Percentiles rank a stretch among this genome's conserved stretches.
Conservation (phyloP, 192 early-diverging fungal species). For the Coemansia sp. region DNA sequence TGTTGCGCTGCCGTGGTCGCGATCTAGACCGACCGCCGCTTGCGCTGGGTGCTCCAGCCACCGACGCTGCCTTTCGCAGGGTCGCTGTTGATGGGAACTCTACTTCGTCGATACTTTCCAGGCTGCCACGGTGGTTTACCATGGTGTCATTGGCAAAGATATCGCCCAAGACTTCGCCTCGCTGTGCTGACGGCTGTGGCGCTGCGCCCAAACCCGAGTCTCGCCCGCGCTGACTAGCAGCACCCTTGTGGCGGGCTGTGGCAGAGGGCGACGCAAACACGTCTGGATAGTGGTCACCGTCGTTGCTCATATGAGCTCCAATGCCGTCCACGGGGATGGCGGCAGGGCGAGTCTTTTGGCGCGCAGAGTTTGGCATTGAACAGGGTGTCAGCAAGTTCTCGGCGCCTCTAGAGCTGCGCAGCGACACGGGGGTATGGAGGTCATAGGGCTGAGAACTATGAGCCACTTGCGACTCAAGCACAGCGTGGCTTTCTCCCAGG, state of each 20-base stretch:
- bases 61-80: constrained; percentile 36
- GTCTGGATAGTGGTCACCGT: not conserved
- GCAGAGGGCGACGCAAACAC: not conserved
- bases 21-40: not conserved
- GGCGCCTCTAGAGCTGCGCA: not conserved
- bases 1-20: constrained; percentile 22
- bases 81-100: constrained; percentile 23
- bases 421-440: not conserved
- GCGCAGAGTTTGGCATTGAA: not conserved
- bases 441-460: not conserved
- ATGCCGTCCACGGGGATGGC: not conserved
- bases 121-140: not conserved
- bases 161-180: constrained; percentile 30
- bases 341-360: not conserved
- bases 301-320: not conserved
- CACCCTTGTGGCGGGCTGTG: not conserved
- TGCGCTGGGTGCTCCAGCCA: constrained; percentile 21
- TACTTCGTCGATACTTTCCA: not conserved
- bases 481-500: constrained; percentile 26
- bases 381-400: not conserved
- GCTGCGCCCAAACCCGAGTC: constrained; percentile 4
- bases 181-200: not conserved
- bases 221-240: not conserved
- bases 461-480: constrained; percentile 17
- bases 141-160: constrained; percentile 31